Evolutionary conservation across 495 filamentous ascomycete species (phyloP), one percentile per base, ranked within the genome.

Genomic region (Tirmania nivea): DNA sequence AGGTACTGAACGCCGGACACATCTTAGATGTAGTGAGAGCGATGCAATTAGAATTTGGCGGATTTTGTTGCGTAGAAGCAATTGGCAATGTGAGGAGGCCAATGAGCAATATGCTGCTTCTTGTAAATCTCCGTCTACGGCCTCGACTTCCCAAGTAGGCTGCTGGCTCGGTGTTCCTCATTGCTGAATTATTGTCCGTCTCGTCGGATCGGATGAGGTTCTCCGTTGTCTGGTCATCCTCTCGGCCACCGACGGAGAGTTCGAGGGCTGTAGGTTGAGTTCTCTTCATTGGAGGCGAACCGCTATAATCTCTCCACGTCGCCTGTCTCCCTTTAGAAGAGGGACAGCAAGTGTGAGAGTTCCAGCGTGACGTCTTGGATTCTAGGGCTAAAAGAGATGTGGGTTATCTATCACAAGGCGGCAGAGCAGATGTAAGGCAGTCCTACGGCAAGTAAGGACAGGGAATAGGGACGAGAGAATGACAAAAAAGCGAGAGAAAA

Each of bases 1-100:
- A 78, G 36, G 74, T 66, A 61, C 77, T 78, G 66, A 93, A 99
- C 34, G 89, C 87, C 53, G 83, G 71, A 69, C 92, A 99, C 53
- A 75, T 70, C 19, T 75, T 84, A 21, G 92, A 95, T 42, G 74
- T 79, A 47, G 75, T 68, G 31, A 99, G 76, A 17, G 89, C 77
- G 53, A 99, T 78, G 63, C 92, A 99, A 54, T 54, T 53, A 25
- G 56, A 53, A 37, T 53, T 9, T 1, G 39, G 39, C 3, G 39
- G 39, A 19, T 2, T 50, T 21, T n/a, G n/a, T 21, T 50, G 48
- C 8, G 48, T 21, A n/a, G 48, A 20, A 48, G 57, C 56, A 20
- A 47, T 52, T 34, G 49, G 34, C 35, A 50, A 3, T 14, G 39
- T 8, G 39, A 45, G 39, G 17, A 45, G 3, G 39, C 39, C 39